Evolutionary conservation across 768 basidiomycete species (phyloP), one percentile per base, ranked within the genome.

Genomic region (Suillus plorans): DNA sequence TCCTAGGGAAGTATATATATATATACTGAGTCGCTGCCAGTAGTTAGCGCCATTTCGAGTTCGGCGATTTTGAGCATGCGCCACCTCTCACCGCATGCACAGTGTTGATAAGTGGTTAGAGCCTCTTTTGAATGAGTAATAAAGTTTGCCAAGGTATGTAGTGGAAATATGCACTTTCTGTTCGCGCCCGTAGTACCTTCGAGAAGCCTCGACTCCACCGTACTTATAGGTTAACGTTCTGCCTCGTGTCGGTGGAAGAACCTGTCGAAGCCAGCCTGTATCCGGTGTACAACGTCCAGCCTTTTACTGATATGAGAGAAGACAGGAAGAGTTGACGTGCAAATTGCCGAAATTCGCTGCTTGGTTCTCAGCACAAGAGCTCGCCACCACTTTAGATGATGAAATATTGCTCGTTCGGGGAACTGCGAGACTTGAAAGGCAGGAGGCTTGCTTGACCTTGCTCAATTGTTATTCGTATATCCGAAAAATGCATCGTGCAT

Each of bases 141-240:
- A 55, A 14, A 55, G 53, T 55, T 55, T 36, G 53, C 53, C 53
- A 34, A 34, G 20, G 31, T 55, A 13, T 3, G 5, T 34, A 13
- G 31, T 6, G 20, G 20, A 5, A 58, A 18, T 28, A 18, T 28
- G 3, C 39, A 25, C 57, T 41, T 59, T 39, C 58, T 42, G 58
- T 42, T 59, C 58, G 41, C 58, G 58, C 58, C 58, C 41, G 58
- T 39, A 57, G 58, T 25, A 57, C 36, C 56, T 57, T 39, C 56
- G 56, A 57, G 56, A 57, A 57, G 56, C 36, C 8, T 57, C 37
- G 22, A 28, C 57, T 39, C 22, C 37, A 28, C 16, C 39, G 39
- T 28, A 10, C 57, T 59, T 42, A 42, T 25, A 58, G 34, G 31
- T n/a, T 34, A n/a, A 5, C 12, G 34, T 36, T 55, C 57, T 59